These are phyloP conservation scores for Podila horticola DNA, from an alignment of 192 early-diverging fungal genomes.

Conservation along the genomic window DNA sequence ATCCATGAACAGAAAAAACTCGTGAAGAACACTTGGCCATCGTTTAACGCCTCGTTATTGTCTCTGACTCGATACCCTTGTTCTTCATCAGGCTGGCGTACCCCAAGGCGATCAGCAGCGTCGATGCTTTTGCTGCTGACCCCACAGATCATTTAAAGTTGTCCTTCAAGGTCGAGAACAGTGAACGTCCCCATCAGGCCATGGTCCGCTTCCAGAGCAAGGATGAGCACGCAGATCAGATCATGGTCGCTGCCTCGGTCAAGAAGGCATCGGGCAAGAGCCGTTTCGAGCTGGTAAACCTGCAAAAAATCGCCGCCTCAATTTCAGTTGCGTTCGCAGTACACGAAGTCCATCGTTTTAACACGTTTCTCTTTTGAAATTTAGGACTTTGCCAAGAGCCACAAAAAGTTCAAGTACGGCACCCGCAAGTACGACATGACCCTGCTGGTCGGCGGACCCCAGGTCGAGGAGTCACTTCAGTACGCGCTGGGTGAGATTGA, in stretches of 20 bases:
- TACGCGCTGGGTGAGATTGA: slow-evolving; percentile 42
- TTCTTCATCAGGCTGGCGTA: slow-evolving; percentile 29
- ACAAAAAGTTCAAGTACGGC: slow-evolving; percentile 27
- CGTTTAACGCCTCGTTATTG: neutral
- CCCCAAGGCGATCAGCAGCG: slow-evolving; percentile 17
- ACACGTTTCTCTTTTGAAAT: neutral
- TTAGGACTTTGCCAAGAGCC: slow-evolving; percentile 24
- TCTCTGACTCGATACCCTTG: neutral
- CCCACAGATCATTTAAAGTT: slow-evolving; percentile 35
- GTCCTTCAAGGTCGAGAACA: slow-evolving; percentile 47
- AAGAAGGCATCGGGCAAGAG: slow-evolving; percentile 43
- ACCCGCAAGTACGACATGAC: slow-evolving; percentile 44
- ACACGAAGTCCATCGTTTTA: neutral
- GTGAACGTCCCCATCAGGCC: slow-evolving; percentile 41
- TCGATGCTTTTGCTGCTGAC: slow-evolving; percentile 4
- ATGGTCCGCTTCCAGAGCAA: slow-evolving; percentile 50
- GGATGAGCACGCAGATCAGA: slow-evolving; percentile 48
- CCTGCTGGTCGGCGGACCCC: slow-evolving; percentile 38
- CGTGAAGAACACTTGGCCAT: neutral
- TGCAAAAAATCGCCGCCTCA: neutral
- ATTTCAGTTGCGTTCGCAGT: neutral
- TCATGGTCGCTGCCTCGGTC: slow-evolving; percentile 42
- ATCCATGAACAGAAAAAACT: neutral
- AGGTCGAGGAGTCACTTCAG: slow-evolving; percentile 34
- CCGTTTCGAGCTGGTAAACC: slow-evolving; percentile 42